Percentiles rank a stretch among this genome's conserved stretches.
Evolutionary conservation across 2,329 filamentous ascomycete genomes (phyloP).

Genomic region (Alternaria sp.): DNA sequence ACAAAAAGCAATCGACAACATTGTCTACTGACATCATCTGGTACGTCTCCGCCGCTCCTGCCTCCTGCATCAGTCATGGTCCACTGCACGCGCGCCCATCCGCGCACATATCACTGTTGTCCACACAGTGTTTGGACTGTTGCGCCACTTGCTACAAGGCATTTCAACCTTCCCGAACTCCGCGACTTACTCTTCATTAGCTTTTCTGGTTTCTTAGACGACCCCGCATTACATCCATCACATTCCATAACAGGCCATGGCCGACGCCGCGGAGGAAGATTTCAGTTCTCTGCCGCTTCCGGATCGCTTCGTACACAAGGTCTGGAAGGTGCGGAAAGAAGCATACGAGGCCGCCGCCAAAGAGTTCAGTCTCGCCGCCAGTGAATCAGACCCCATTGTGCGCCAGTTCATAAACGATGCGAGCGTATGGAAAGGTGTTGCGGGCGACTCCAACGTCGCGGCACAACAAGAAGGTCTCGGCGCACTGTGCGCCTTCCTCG

Average conservation of each 20-base stretch:
- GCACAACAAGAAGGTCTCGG: constrained; percentile 92
- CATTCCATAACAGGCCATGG: constrained; percentile 62
- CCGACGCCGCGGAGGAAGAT: constrained; percentile 79
- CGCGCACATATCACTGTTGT: neutral
- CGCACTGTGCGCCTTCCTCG: constrained; percentile 88
- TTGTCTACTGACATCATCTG: constrained; percentile 9
- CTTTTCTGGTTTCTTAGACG: neutral
- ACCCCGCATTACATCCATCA: constrained; percentile 14
- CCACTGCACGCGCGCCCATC: constrained; percentile 1
- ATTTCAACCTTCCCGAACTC: neutral
- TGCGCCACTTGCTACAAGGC: neutral
- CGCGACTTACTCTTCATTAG: constrained; percentile 11
- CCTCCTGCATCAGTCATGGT: neutral
- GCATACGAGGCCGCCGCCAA: constrained; percentile 93
- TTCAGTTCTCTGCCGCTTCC: constrained; percentile 76
- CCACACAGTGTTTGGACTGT: neutral
- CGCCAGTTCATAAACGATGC: constrained; percentile 86
- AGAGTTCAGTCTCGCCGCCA: constrained; percentile 81
- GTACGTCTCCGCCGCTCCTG: constrained; percentile 9
- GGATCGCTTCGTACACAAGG: constrained; percentile 87
- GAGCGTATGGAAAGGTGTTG: constrained; percentile 87
- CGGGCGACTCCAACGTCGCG: constrained; percentile 93
- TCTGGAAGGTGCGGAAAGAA: constrained; percentile 96
- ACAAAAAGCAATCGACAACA: neutral
- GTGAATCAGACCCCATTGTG: constrained; percentile 86